These are phyloP conservation scores for Lentinula boryana DNA, from an alignment of 768 basidiomycete genomes.

Conservation along the genomic window DNA sequence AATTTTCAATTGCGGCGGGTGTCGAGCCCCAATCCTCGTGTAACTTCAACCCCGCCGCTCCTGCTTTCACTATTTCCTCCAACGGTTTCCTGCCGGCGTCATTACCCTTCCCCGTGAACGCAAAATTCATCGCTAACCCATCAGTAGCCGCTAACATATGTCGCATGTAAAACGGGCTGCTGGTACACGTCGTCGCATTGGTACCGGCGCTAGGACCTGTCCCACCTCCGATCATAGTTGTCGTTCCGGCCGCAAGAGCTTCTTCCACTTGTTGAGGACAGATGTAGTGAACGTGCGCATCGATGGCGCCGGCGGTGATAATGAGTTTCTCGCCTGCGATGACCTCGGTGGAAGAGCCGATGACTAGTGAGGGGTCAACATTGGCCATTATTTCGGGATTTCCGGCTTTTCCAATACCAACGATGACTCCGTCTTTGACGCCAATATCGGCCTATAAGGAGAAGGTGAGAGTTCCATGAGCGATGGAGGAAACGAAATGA, in stretches of 20 bases:
- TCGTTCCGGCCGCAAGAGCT: slow-evolving; percentile 77
- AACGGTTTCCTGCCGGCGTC: slow-evolving; percentile 72
- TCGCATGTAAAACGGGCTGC: slow-evolving; percentile 82
- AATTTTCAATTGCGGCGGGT: slow-evolving; percentile 72
- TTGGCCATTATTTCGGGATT: slow-evolving; percentile 91
- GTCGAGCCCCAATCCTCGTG: slow-evolving; percentile 98
- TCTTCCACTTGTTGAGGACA: slow-evolving; percentile 90
- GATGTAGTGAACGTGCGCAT: slow-evolving; percentile 92
- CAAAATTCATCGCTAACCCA: slow-evolving; percentile 85
- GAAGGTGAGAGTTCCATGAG: slow-evolving; percentile 1
- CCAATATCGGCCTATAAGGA: slow-evolving; percentile 84
- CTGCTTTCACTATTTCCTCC: slow-evolving; percentile 77
- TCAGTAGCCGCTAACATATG: slow-evolving; percentile 94
- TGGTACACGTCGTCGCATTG: slow-evolving; percentile 92
- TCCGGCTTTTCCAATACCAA: slow-evolving; percentile 93
- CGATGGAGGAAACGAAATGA: not conserved
- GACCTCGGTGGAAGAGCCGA: slow-evolving; percentile 91
- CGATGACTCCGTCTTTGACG: slow-evolving; percentile 75
- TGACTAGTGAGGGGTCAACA: slow-evolving; percentile 64
- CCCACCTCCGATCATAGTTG: slow-evolving; percentile 94
- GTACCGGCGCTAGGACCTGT: slow-evolving; percentile 91
- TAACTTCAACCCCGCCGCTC: slow-evolving; percentile 86
- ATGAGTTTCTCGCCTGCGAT: slow-evolving; percentile 95
- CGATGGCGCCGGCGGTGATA: slow-evolving; percentile 88
- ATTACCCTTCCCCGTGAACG: slow-evolving; percentile 95